These are phyloP conservation scores for Amoeboaphelidium occidentale DNA, from an alignment of 371 early-diverging fungal genomes.

Conservation along the genomic window DNA sequence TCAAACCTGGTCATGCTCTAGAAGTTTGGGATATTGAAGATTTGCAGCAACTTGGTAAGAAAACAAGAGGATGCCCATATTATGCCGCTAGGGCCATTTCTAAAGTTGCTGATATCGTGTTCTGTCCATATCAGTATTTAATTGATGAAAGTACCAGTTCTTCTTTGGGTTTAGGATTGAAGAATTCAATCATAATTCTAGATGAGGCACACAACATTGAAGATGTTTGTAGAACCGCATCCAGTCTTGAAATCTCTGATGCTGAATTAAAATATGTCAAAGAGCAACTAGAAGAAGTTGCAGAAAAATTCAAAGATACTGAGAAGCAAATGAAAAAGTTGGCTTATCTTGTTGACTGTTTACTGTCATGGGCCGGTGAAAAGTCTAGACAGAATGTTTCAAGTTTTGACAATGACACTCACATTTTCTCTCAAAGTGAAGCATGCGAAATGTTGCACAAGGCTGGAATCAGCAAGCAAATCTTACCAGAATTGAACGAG, in stretches of 20 bases:
- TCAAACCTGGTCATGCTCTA: not conserved
- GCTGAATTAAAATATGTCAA: constrained; percentile 6
- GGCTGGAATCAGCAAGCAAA: too few relatives aligned
- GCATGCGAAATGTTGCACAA: too few relatives aligned
- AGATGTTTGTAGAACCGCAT: constrained; percentile 11
- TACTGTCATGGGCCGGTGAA: too few relatives aligned
- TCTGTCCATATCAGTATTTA: constrained; percentile 29
- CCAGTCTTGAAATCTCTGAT: constrained; percentile 11
- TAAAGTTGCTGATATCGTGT: constrained; percentile 16
- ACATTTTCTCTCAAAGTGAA: too few relatives aligned
- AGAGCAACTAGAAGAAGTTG: constrained; percentile 1
- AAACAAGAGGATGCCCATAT: constrained; percentile 20
- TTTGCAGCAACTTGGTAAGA: constrained; percentile 11
- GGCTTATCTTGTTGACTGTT: not conserved
- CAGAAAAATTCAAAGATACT: too few relatives aligned
- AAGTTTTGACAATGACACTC: too few relatives aligned
- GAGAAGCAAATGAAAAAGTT: not conserved
- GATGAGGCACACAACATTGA: constrained; percentile 33
- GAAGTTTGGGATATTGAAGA: constrained; percentile 23
- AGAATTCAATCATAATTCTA: constrained; percentile 16
- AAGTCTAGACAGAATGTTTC: too few relatives aligned
- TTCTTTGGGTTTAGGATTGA: constrained; percentile 11
- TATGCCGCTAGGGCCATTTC: constrained; percentile 12
- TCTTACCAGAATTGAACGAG: too few relatives aligned
- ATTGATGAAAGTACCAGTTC: constrained; percentile 14